These are phyloP conservation scores for Diaporthe longicolla DNA, from an alignment of 2,329 filamentous ascomycete species.

Conservation along the genomic window DNA sequence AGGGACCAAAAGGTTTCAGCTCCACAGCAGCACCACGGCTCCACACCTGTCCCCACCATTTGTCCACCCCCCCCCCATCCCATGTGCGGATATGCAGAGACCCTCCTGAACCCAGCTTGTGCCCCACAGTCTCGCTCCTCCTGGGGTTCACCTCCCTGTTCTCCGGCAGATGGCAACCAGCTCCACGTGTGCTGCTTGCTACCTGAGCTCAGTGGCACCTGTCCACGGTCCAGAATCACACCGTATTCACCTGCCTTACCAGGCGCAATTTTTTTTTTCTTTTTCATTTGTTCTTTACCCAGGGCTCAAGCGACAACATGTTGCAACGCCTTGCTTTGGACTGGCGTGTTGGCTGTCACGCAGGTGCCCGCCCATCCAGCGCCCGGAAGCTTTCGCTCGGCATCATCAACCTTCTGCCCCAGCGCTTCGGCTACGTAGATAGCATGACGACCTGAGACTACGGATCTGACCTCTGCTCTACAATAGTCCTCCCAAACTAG, in stretches of 20 bases:
- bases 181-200: background rate
- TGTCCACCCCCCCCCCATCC: background rate
- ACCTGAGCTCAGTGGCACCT: background rate
- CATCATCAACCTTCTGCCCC: background rate
- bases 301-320: background rate
- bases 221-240: background rate
- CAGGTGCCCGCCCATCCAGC: background rate
- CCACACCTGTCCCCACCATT: background rate
- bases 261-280: background rate
- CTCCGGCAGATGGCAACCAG: constrained; percentile 16
- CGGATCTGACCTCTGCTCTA: constrained; percentile 8
- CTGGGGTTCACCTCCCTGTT: constrained; percentile 4
- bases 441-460: constrained; percentile 9
- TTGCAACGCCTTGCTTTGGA: background rate
- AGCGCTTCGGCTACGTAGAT: background rate
- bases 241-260: background rate
- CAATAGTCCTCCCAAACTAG: background rate
- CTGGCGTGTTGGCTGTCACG: background rate
- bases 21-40: background rate
- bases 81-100: background rate
- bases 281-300: background rate
- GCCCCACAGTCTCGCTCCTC: background rate
- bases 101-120: constrained; percentile 6
- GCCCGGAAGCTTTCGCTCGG: background rate
- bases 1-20: constrained; percentile 15